Percentiles rank a stretch among this genome's conserved stretches.
These are phyloP conservation scores for Hyphopichia buzzinii DNA, from an alignment of 1,139 yeast species.

Conservation along the genomic window DNA sequence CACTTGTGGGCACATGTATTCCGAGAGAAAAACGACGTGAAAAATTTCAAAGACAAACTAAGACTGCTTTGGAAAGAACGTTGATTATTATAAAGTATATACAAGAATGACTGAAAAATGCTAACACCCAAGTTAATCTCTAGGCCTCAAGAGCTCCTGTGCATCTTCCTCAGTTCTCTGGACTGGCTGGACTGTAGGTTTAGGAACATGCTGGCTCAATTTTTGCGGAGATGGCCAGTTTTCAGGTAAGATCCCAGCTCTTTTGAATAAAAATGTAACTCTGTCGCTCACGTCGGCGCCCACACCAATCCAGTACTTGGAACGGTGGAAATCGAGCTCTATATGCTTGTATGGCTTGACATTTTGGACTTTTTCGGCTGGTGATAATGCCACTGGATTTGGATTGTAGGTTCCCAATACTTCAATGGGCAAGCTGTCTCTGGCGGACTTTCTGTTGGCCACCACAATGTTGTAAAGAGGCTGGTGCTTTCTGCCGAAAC, in stretches of 20 bases:
- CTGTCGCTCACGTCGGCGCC: constrained; percentile 97
- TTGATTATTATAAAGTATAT: constrained; percentile 4
- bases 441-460: constrained; percentile 66
- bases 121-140: constrained; percentile 25
- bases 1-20: no score
- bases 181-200: constrained; percentile 26
- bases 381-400: constrained; percentile 65
- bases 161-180: constrained; percentile 33
- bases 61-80: neutral
- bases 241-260: constrained; percentile 73
- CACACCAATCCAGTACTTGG: constrained; percentile 97
- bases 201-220: constrained; percentile 33
- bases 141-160: constrained; percentile 31
- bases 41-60: neutral
- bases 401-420: constrained; percentile 95
- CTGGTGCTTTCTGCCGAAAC: constrained; percentile 86
- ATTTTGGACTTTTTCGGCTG: constrained; percentile 52
- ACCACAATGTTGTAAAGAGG: constrained; percentile 94
- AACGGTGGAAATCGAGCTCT: constrained; percentile 78
- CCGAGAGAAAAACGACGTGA: no score
- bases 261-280: constrained; percentile 72
- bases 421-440: constrained; percentile 87
- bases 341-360: constrained; percentile 72
- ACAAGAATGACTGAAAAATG: no score
- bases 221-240: constrained; percentile 61